Conservation (phyloP, 805 yeast species). For the Dipodascus albidus region DNA sequence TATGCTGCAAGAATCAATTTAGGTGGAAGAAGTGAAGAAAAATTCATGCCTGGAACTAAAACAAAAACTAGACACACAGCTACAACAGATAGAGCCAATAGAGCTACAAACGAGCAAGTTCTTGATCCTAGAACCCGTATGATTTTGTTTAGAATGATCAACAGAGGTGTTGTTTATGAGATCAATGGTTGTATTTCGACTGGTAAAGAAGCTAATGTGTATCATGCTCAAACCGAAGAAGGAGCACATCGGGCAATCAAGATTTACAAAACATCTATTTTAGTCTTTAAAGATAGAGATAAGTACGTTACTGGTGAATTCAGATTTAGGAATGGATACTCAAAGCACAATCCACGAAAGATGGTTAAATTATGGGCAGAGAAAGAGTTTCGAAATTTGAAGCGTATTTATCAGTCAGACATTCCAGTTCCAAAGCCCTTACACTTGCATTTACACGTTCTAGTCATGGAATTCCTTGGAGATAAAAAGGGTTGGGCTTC, state of each 20-base stretch:
- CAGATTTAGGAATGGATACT: constrained; percentile 75
- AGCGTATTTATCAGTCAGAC: constrained; percentile 64
- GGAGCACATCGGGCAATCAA: constrained; percentile 68
- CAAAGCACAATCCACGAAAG: constrained; percentile 85
- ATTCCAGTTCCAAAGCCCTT: constrained; percentile 93
- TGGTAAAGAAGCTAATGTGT: constrained; percentile 98
- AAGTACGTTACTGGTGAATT: constrained; percentile 94
- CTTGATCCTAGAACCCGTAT: constrained; percentile 87
- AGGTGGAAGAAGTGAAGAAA: background rate
- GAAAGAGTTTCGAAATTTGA: constrained; percentile 88
- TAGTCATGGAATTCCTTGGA: constrained; percentile 90
- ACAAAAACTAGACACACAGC: constrained; percentile 4
- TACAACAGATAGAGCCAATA: constrained; percentile 62
- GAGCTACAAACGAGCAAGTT: constrained; percentile 96
- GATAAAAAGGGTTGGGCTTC: constrained; percentile 71
- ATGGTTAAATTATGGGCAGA: constrained; percentile 99
- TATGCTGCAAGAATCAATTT: constrained; percentile 1
- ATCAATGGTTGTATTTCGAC: constrained; percentile 92
- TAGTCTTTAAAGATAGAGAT: constrained; percentile 95
- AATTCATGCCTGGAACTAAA: constrained; percentile 1
- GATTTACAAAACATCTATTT: constrained; percentile 89
- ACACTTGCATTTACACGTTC: constrained; percentile 77
- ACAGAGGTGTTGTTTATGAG: constrained; percentile 70
- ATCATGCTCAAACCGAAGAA: constrained; percentile 47
- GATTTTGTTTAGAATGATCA: constrained; percentile 70